Evolutionary conservation across 257 asterid species (phyloP).

Genomic region (Solanum pinnatisectum): DNA sequence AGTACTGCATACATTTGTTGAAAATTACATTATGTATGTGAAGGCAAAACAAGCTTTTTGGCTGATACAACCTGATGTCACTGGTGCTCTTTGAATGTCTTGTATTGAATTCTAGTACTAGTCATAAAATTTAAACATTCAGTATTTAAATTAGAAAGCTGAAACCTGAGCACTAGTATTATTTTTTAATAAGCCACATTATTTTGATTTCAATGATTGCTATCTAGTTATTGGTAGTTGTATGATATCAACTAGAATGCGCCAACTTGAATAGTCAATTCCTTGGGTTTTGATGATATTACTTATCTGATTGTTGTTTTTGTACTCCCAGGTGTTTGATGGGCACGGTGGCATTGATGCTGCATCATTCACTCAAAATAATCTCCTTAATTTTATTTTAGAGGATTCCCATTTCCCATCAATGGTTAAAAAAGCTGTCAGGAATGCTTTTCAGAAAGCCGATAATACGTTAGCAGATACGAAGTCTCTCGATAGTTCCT

Average conservation of each 20-base stretch:
- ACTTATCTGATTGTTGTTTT: background rate
- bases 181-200: background rate
- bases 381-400: constrained; percentile 47
- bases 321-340: constrained; percentile 60
- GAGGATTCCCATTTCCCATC: constrained; percentile 71
- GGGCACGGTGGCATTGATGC: constrained; percentile 89
- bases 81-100: background rate
- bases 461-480: constrained; percentile 72
- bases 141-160: background rate
- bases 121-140: background rate
- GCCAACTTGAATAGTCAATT: background rate
- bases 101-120: background rate
- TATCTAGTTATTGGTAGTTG: background rate
- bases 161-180: background rate
- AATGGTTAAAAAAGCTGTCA: constrained; percentile 50
- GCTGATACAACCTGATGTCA: background rate
- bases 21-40: background rate
- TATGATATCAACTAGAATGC: background rate
- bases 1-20: background rate
- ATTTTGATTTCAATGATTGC: background rate
- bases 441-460: constrained; percentile 64
- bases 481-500: constrained; percentile 50
- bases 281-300: background rate
- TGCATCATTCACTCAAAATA: constrained; percentile 61
- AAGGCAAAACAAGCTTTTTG: background rate